Base-by-base conservation (phyloP, 169 alveolate genomes). In the Plasmodium vivax region DNA sequence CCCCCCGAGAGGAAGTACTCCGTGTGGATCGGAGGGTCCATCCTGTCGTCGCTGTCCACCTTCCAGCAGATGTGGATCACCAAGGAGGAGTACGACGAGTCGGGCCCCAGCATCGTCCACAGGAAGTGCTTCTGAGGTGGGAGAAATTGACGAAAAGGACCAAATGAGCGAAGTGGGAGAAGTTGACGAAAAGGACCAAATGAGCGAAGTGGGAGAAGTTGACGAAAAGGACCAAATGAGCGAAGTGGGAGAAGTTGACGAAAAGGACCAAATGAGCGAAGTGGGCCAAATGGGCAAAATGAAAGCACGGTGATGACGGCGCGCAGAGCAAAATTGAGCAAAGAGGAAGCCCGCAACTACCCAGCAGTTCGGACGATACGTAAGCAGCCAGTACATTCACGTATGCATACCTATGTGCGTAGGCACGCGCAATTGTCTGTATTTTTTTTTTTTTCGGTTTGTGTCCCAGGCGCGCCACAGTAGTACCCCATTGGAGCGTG, bases 21-120 rank as follows among this genome's bases (percentile, higher is more conserved):
- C 45, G 99, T 98, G 74, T 99, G 99, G 99, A 98, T 99, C 71
- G 99, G 99, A 58, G 99, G 99, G 7, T 98, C 99, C 45, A 99
- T 99, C 74, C 97, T 99, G 43, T 98, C 99, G 36, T 97, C 99
- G 27, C 96, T 99, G 30, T 97, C 99, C 47, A 98, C 99, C 54
- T 99, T 99, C 98, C 99, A 99, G 96, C 99, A 98, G 95, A 98
- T 99, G 99, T 99, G 99, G 99, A 98, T 99, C 87, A 98, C 99
- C 58, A 99, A 98, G 96, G 99, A 98, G 82, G 99, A 99, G 95
- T 99, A 99, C 92, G 99, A 99, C 41, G 99, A 99, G 95, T 95
- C 99, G 6, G 99, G 99, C 38, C 99, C 99, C 10, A 97, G 98
- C 84, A 98, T 99, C 82, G 99, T 99, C 10, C 99, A 99, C 96